phyloP scores from a whole-genome alignment of 2,329 filamentous ascomycete genomes.

The Talaromyces islandicus region DNA sequence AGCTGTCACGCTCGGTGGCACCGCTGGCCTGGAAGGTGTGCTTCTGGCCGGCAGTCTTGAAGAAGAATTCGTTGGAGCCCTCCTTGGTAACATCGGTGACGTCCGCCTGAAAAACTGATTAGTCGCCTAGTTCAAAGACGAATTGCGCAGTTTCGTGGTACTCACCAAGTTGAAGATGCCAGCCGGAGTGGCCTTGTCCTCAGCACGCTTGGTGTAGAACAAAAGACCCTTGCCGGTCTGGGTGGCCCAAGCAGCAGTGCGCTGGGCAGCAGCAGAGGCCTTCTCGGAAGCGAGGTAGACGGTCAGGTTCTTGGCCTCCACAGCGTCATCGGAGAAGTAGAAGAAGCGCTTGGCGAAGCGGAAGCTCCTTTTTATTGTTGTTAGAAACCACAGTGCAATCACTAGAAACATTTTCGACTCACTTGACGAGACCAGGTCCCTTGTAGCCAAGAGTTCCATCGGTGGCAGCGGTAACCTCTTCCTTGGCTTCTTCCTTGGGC shows the following conservation, averaged over 20 bases:
- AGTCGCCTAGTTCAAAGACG: background rate
- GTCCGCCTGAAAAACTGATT: slow-evolving; percentile 47
- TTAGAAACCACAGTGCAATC: slow-evolving; percentile 9
- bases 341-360: slow-evolving; percentile 92
- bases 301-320: slow-evolving; percentile 67
- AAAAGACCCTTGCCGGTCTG: slow-evolving; percentile 94
- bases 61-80: slow-evolving; percentile 73
- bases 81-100: slow-evolving; percentile 68
- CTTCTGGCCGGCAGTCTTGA: slow-evolving; percentile 82
- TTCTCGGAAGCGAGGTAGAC: slow-evolving; percentile 86
- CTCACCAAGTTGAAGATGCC: slow-evolving; percentile 78
- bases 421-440: slow-evolving; percentile 85
- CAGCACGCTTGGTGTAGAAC: slow-evolving; percentile 78
- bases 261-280: slow-evolving; percentile 68
- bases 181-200: slow-evolving; percentile 73
- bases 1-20: slow-evolving; percentile 78
- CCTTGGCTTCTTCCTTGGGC: slow-evolving; percentile 24
- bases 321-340: slow-evolving; percentile 69
- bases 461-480: slow-evolving; percentile 62
- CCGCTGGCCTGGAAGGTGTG: slow-evolving; percentile 82
- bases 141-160: no score
- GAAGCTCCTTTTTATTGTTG: slow-evolving; percentile 60
- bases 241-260: slow-evolving; percentile 75
- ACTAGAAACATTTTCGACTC: no score
- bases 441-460: slow-evolving; percentile 88